Base-by-base conservation (phyloP, 2,329 filamentous ascomycete species). In the Pseudogymnoascus sp. region DNA sequence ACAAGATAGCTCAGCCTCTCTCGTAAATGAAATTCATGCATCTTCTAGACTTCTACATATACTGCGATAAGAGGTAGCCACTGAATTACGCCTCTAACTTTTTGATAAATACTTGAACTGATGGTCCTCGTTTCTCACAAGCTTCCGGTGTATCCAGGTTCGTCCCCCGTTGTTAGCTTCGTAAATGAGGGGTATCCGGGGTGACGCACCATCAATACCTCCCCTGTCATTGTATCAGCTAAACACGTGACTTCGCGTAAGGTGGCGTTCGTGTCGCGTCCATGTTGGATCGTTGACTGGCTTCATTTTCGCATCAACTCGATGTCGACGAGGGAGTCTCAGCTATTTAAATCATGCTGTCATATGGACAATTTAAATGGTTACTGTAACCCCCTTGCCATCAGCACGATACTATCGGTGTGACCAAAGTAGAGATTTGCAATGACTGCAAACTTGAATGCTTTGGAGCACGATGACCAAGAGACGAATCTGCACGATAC, bases 401-500 rank as follows among this genome's bases (percentile, higher is more conserved):
- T 54, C 33, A 33, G 47, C 47, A 54, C 16, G 47, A 35, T 28
- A 33, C 47, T 54, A 2, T 33, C 16, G 47, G 47, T 35, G 47
- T 54, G 47, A 33, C 47, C 47, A 35, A 54, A 54, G 47, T 20
- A 8, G 47, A 54, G 28, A 35, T 54, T 54, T 54, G 47, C 47
- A 54, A 54, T 54, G 47, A 54, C 47, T 14, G 47, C 47, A 33
- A 54, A 54, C 47, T 7, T 6, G 16, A 14, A 54, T 54, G 16
- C 47, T 54, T 54, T 54, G 47, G 47, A 54, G 16, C 47, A 54
- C n/a, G 16, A 54, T 54, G 47, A 33, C 47, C 47, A 35, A 54
- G n/a, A 54, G 8, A 33, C 47, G 16, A 20, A 54, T 54, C 18
- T 54, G 64, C 81, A 86, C 68, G 78, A 82, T 61, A 92, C 89